Evolutionary conservation across 768 basidiomycete species (phyloP).

Genomic region (Agrocybe chaxingu): DNA sequence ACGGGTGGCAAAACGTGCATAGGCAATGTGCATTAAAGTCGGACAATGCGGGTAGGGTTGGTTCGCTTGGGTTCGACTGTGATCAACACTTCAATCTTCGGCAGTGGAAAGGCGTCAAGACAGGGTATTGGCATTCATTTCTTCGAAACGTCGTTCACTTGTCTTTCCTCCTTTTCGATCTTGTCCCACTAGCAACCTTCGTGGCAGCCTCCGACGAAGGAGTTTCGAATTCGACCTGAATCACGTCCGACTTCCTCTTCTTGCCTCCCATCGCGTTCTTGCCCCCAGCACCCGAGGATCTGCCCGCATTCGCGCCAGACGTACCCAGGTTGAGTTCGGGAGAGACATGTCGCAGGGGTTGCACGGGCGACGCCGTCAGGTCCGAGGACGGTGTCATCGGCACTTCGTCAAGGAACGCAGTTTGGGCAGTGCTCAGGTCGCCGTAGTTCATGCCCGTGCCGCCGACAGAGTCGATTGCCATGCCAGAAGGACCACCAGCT

Average conservation of each 20-base stretch:
- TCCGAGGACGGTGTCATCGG: slow-evolving; percentile 20
- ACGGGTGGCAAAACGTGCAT: too few species aligned
- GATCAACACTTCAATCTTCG: too few species aligned
- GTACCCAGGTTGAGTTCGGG: slow-evolving; percentile 12
- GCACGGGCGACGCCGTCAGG: slow-evolving; percentile 20
- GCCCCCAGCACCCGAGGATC: slow-evolving; percentile 11
- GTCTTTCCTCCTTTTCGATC: slow-evolving; percentile 14
- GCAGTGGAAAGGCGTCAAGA: too few species aligned
- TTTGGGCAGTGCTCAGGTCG: slow-evolving; percentile 13
- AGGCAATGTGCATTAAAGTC: too few species aligned
- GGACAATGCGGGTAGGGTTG: too few species aligned
- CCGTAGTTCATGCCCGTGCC: slow-evolving; percentile 8
- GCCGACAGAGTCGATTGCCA: slow-evolving; percentile 1
- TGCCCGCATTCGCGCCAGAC: slow-evolving; percentile 2
- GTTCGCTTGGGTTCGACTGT: too few species aligned
- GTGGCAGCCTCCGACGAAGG: not conserved
- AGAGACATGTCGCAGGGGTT: slow-evolving; percentile 18
- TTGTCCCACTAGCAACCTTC: slow-evolving; percentile 6
- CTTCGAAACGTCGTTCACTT: not conserved
- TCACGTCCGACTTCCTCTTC: slow-evolving; percentile 19
- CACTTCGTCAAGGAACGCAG: slow-evolving; percentile 26
- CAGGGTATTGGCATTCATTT: too few species aligned
- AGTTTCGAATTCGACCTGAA: not conserved
- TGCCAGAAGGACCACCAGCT: not conserved
- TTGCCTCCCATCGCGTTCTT: slow-evolving; percentile 11